phyloP scores from a whole-genome alignment of 2,329 filamentous ascomycete genomes.

The Ophiocordyceps robertsii region DNA sequence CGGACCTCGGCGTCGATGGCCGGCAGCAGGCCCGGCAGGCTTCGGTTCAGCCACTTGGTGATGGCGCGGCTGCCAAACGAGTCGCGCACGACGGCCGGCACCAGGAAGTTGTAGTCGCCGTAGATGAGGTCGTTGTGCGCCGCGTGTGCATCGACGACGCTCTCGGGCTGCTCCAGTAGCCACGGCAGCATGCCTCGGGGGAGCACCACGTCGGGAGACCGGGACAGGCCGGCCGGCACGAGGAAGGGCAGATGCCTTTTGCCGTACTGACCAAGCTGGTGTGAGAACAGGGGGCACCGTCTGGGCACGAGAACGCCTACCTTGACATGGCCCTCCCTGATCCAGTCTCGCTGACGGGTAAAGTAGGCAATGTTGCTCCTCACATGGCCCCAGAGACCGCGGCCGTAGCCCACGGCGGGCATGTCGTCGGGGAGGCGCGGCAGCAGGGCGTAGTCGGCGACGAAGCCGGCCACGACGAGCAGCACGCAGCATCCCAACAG shows the following conservation, averaged over 20 bases:
- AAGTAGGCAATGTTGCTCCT: slow-evolving; percentile 26
- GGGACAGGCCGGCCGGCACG: slow-evolving; percentile 24
- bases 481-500: slow-evolving; percentile 12
- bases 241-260: slow-evolving; percentile 27
- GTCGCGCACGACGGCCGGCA: slow-evolving; percentile 17
- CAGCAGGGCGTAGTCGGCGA: slow-evolving; percentile 24
- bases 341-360: slow-evolving; percentile 23
- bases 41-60: slow-evolving; percentile 28
- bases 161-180: slow-evolving; percentile 32
- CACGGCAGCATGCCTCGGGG: slow-evolving; percentile 28
- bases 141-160: slow-evolving; percentile 23
- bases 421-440: slow-evolving; percentile 25
- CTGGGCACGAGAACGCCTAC: slow-evolving; percentile 7
- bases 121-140: slow-evolving; percentile 27
- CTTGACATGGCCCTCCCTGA: slow-evolving; percentile 28
- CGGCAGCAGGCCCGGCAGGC: slow-evolving; percentile 23
- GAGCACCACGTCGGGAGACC: slow-evolving; percentile 29
- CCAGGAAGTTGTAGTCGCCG: slow-evolving; percentile 28
- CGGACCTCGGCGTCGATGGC: slow-evolving; percentile 25
- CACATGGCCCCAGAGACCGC: slow-evolving; percentile 19
- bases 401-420: slow-evolving; percentile 24
- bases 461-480: slow-evolving; percentile 24
- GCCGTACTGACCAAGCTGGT: slow-evolving; percentile 17
- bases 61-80: slow-evolving; percentile 27
- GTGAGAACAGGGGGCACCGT: background rate